These are phyloP conservation scores for Begonia peltatifolia DNA, from an alignment of 306 rosid species.

Conservation along the genomic window DNA sequence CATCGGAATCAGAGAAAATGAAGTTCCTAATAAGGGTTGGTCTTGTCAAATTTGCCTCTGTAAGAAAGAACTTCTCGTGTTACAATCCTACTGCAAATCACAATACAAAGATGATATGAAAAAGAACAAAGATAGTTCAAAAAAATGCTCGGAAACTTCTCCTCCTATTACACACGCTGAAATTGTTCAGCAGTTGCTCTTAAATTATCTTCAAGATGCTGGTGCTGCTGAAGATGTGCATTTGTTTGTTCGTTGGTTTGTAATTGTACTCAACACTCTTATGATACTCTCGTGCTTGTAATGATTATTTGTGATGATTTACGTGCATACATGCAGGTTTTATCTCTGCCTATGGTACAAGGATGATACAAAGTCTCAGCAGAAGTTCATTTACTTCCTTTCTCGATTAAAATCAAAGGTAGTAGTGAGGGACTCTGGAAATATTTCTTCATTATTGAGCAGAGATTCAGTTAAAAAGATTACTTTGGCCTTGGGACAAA, in stretches of 20 bases:
- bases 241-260: conserved; percentile 85
- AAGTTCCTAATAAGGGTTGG: conserved; percentile 67
- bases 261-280: conserved; percentile 4
- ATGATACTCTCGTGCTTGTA: no score
- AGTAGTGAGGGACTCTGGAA: conserved; percentile 69
- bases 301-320: conserved; percentile 12
- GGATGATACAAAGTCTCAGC: conserved; percentile 75
- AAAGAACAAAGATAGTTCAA: conserved; percentile 28
- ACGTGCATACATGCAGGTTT: conserved; percentile 48
- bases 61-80: conserved; percentile 66
- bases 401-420: conserved; percentile 81
- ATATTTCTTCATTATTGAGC: conserved; percentile 41
- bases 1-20: conserved; percentile 62
- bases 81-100: conserved; percentile 75
- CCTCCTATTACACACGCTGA: conserved; percentile 38
- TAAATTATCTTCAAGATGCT: conserved; percentile 78
- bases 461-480: conserved; percentile 72
- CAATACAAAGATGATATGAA: conserved; percentile 37
- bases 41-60: conserved; percentile 72
- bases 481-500: conserved; percentile 70
- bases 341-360: conserved; percentile 90
- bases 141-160: conserved; percentile 25
- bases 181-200: conserved; percentile 81
- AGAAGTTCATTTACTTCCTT: conserved; percentile 42
- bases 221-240: conserved; percentile 74